phyloP scores from a whole-genome alignment of 371 early-diverging fungal species.

The Apophysomyces ossiformis region DNA sequence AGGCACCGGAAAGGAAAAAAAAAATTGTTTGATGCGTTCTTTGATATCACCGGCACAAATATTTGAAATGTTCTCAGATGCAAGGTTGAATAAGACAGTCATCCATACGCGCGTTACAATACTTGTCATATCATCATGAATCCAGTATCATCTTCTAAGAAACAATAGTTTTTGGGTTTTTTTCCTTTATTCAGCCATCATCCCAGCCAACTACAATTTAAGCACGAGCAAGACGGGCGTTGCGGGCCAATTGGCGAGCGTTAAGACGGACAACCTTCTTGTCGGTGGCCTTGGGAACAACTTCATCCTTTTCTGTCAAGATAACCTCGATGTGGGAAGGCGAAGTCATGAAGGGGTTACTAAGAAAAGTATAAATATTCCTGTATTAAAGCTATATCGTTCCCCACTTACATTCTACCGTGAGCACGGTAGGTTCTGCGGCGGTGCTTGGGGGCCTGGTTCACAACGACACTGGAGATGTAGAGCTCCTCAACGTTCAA shows the following conservation, averaged over 20 bases:
- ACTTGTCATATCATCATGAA: no score
- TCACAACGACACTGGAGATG: conserved; percentile 96
- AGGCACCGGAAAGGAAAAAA: no score
- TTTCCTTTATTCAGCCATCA: conserved; percentile 1
- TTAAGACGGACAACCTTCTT: conserved; percentile 60
- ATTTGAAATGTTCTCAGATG: no score
- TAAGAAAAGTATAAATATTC: no score
- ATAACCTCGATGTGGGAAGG: conserved; percentile 98
- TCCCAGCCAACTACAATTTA: conserved; percentile 22
- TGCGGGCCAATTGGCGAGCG: conserved; percentile 64
- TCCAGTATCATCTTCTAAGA: no score
- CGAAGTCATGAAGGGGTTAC: conserved; percentile 92
- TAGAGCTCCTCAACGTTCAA: conserved; percentile 86
- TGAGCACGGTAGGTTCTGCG: conserved; percentile 99
- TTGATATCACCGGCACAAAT: no score
- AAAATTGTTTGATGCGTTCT: no score
- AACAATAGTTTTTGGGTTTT: no score
- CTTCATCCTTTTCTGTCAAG: conserved; percentile 85
- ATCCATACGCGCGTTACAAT: no score
- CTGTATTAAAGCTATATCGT: no score
- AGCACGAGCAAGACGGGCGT: conserved; percentile 56
- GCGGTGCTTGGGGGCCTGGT: conserved; percentile 98
- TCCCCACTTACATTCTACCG: conserved; percentile 80
- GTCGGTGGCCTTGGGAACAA: conserved; percentile 71
- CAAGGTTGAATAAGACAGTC: no score